Evolutionary conservation across 495 filamentous ascomycete species (phyloP).

Genomic region (Aspergillus affinis): DNA sequence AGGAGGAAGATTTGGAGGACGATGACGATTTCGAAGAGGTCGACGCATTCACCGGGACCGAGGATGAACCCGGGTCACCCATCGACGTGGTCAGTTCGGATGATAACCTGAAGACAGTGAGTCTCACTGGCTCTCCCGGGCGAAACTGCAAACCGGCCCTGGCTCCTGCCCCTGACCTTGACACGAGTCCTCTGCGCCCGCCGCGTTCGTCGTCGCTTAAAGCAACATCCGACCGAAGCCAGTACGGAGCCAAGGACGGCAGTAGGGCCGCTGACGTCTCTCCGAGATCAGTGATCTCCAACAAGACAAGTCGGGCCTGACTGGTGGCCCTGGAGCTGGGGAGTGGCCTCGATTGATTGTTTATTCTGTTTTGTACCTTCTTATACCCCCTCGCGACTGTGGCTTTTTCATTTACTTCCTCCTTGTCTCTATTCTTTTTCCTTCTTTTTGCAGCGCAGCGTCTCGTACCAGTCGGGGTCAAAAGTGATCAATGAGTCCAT

Average conservation of each 20-base stretch:
- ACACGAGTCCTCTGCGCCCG: conserved; percentile 32
- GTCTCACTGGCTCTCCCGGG: conserved; percentile 21
- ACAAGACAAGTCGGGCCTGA: conserved; percentile 8
- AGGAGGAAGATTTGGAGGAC: conserved; percentile 80
- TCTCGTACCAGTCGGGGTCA: conserved; percentile 4
- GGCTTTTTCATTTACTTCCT: conserved; percentile 9
- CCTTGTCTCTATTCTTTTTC: conserved; percentile 8
- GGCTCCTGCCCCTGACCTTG: conserved; percentile 37
- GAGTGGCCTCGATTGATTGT: not conserved
- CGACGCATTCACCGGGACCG: conserved; percentile 61
- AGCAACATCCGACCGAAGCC: conserved; percentile 8
- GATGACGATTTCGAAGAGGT: conserved; percentile 71
- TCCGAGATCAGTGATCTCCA: conserved; percentile 13
- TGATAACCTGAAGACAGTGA: conserved; percentile 10
- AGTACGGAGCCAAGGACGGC: not conserved
- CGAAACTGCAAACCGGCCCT: conserved; percentile 28
- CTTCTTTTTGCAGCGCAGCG: conserved; percentile 12
- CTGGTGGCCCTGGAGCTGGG: not conserved
- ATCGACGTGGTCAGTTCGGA: conserved; percentile 22
- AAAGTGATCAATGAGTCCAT: conserved; percentile 7
- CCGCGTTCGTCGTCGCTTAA: conserved; percentile 42
- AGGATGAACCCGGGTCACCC: conserved; percentile 39
- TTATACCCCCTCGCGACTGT: not conserved
- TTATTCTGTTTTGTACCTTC: not conserved
- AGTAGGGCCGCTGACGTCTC: conserved; percentile 10